Base-by-base conservation (phyloP, 768 basidiomycete genomes). In the Psilocybe subaeruginosa region DNA sequence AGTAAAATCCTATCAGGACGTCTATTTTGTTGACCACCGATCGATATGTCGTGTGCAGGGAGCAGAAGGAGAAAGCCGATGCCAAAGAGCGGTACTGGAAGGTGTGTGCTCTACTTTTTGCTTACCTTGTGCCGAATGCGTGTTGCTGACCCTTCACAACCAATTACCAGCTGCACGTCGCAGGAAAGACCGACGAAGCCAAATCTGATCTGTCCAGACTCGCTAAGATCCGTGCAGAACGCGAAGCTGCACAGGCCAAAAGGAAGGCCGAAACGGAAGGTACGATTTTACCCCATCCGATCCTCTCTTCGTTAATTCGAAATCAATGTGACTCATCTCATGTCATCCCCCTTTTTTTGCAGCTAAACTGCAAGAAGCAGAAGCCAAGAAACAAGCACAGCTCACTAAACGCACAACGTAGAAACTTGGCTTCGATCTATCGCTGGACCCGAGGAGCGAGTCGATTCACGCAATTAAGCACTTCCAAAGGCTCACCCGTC, bases 151-250 rank as follows among this genome's bases (percentile, higher is more conserved):
- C 39, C 17, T 45, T 58, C 23, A 27, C 63, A 52, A 58, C 35
- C 3, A 47, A 30, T 53, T 39, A 8, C 11, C 65, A 91, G 91
- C 79, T 91, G 33, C 91, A 93, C 68, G 54, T 78, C 14, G 79
- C 84, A 73, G 96, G 96, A 62, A 92, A 97, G 86, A 98, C 96
- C 0, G 88, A 90, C 37, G 83, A 97, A 72, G 95, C 96, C 17
- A 92, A 95, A 77, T 74, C 88, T 3, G 96, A 99, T 74, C 86
- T 99, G 53, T 85, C 90, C 17, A 85, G 96, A 37, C 85, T 99
- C 14, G 85, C 86, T 49, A 91, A 89, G 85, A 93, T 99, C 69
- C 85, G 85, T 61, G 89, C 86, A 58, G 93, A 97, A 61, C 89
- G 96, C 53, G 95, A 95, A 63, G 90, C 87, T 45, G 95, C 95